Percentiles rank a stretch among this genome's conserved stretches.
Conservation (phyloP, 768 basidiomycete species). For the Mycena olivaceomarginata region DNA sequence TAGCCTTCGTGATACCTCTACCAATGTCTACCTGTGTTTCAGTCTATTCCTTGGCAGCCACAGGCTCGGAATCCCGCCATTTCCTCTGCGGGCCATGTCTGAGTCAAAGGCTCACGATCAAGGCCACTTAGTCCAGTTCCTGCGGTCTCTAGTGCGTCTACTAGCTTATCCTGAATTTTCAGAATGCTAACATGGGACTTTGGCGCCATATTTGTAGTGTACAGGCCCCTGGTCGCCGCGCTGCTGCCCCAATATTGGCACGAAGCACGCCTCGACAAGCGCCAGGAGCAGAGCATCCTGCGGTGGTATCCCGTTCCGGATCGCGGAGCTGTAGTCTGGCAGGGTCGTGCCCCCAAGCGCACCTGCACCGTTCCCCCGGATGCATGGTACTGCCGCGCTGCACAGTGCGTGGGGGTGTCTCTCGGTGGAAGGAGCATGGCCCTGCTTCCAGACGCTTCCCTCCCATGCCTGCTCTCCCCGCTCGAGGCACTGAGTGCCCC, state of each 20-base stretch:
- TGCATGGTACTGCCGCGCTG: neutral
- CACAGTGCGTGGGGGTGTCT: neutral
- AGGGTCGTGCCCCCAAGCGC: too few species aligned
- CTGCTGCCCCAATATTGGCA: neutral
- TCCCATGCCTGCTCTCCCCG: neutral
- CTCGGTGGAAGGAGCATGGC: neutral
- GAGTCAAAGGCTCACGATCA: neutral
- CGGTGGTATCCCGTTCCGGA: neutral
- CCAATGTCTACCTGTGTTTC: neutral
- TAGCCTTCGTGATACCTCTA: neutral
- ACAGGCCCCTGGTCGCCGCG: neutral
- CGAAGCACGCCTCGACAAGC: neutral
- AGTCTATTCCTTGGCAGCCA: neutral
- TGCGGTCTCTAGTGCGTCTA: neutral
- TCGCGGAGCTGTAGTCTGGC: neutral
- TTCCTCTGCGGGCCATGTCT: neutral
- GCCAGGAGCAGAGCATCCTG: neutral
- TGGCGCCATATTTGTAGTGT: neutral
- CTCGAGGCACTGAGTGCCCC: neutral
- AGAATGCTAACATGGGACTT: neutral
- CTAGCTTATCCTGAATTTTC: neutral
- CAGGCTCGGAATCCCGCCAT: neutral
- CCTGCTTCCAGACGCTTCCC: neutral
- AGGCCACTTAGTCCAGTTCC: neutral
- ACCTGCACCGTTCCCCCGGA: too few species aligned